A percentile compares a stretch with the other conserved stretches of the same genome.
phyloP scores from a whole-genome alignment of 2,329 filamentous ascomycete genomes.

The Ophiostoma ulmi region DNA sequence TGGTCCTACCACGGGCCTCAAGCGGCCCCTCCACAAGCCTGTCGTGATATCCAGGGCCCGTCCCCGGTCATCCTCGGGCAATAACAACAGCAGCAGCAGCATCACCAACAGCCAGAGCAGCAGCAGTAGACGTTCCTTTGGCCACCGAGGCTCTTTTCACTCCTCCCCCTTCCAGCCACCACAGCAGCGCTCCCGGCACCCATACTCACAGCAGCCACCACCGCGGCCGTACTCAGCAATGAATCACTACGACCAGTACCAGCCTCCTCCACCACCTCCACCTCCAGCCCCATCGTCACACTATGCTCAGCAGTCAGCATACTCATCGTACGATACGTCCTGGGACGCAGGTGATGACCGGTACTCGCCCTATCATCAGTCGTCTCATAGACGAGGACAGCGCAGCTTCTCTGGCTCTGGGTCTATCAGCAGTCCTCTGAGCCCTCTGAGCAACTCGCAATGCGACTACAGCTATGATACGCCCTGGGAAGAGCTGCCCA shows the following conservation, averaged over 20 bases:
- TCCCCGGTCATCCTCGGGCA: background rate
- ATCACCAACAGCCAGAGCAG: slow-evolving; percentile 28
- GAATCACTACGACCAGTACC: background rate
- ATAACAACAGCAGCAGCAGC: slow-evolving; percentile 30
- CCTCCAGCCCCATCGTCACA: background rate
- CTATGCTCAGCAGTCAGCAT: background rate
- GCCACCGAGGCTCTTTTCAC: slow-evolving; percentile 30
- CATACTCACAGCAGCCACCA: slow-evolving; percentile 13
- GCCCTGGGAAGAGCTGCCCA: slow-evolving; percentile 6
- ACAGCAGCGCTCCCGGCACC: slow-evolving; percentile 27
- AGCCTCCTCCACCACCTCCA: background rate
- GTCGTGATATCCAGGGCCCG: slow-evolving; percentile 45
- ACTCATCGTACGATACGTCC: background rate
- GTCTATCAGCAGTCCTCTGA: too few species aligned
- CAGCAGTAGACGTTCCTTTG: slow-evolving; percentile 15
- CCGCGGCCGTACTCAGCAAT: background rate
- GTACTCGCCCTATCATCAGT: background rate
- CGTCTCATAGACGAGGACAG: background rate
- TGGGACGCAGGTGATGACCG: slow-evolving; percentile 1
- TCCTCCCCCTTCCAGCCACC: slow-evolving; percentile 30
- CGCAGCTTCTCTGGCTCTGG: background rate
- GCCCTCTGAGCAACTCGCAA: background rate
- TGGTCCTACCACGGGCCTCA: slow-evolving; percentile 36
- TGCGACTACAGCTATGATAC: background rate
- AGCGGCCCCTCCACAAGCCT: slow-evolving; percentile 54